A percentile compares a stretch with the other conserved stretches of the same genome.
phyloP scores from a whole-genome alignment of 495 filamentous ascomycete species.

The Saxophila tyrrhenica region DNA sequence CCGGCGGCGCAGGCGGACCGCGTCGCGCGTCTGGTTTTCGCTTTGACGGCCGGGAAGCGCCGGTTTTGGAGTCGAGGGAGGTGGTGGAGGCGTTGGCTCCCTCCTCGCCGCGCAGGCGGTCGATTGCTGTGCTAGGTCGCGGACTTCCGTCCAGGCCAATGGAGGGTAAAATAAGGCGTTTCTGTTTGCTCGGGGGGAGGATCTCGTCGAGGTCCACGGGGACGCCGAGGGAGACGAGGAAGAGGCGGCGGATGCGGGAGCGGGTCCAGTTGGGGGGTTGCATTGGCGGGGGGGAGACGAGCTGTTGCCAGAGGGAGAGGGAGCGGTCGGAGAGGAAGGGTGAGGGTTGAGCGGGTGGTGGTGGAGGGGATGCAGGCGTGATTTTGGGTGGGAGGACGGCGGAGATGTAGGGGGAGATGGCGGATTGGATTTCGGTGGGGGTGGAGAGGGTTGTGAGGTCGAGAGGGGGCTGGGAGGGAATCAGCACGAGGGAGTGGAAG shows the following conservation, averaged over 20 bases:
- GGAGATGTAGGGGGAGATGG: constrained; percentile 42
- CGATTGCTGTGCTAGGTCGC: constrained; percentile 39
- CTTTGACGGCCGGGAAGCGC: constrained; percentile 37
- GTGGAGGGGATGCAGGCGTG: constrained; percentile 32
- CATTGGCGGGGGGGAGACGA: constrained; percentile 85
- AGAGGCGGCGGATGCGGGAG: constrained; percentile 87
- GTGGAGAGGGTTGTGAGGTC: constrained; percentile 45
- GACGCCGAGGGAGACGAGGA: constrained; percentile 90
- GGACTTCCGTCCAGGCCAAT: constrained; percentile 45
- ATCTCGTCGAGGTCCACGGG: constrained; percentile 97
- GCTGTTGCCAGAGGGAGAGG: constrained; percentile 89
- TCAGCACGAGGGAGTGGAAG: neutral
- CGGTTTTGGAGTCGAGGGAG: constrained; percentile 4
- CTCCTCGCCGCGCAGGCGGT: constrained; percentile 37
- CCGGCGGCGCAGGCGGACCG: constrained; percentile 55
- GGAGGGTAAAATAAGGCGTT: constrained; percentile 88
- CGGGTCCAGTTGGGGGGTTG: constrained; percentile 98
- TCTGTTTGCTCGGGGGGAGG: constrained; percentile 89
- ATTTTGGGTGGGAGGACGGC: constrained; percentile 42
- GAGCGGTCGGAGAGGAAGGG: constrained; percentile 60
- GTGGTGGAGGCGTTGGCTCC: constrained; percentile 42
- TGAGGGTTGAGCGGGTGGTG: constrained; percentile 29
- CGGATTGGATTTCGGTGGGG: constrained; percentile 38
- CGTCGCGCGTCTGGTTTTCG: constrained; percentile 22
- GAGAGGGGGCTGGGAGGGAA: constrained; percentile 48